phyloP scores from a whole-genome alignment of 495 filamentous ascomycete genomes.

The Aspergillus incahuasiensis region DNA sequence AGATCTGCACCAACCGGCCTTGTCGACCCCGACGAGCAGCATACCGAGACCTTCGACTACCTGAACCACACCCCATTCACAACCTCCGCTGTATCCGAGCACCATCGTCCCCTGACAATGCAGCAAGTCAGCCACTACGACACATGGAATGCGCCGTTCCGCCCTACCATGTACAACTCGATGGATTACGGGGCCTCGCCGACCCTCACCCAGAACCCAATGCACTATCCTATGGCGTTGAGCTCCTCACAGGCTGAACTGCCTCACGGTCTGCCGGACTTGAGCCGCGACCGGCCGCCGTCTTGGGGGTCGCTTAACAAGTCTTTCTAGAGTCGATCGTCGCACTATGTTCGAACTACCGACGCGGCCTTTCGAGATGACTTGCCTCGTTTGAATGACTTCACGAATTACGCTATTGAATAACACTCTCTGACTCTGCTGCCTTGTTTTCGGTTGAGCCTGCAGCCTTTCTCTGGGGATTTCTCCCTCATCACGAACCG shows the following conservation, averaged over 20 bases:
- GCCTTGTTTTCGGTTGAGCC: not conserved
- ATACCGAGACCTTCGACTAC: constrained; percentile 31
- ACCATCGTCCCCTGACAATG: constrained; percentile 22
- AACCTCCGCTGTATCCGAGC: constrained; percentile 17
- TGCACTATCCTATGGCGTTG: constrained; percentile 35
- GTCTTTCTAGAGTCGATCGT: constrained; percentile 20
- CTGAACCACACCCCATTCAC: constrained; percentile 25
- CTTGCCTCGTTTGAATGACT: constrained; percentile 5
- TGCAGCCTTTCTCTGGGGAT: not conserved
- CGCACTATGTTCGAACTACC: not conserved
- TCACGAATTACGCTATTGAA: constrained; percentile 16
- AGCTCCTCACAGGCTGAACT: constrained; percentile 28
- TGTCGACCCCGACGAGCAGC: constrained; percentile 32
- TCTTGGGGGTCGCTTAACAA: constrained; percentile 28
- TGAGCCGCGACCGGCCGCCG: constrained; percentile 11
- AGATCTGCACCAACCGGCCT: constrained; percentile 28
- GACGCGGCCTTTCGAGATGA: not conserved
- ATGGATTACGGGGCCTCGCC: constrained; percentile 32
- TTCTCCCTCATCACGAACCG: not conserved
- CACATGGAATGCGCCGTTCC: constrained; percentile 36
- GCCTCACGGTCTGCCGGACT: constrained; percentile 22
- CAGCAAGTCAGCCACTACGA: constrained; percentile 27
- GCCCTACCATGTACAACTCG: constrained; percentile 37
- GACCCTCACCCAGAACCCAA: constrained; percentile 21
- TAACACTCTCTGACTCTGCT: not conserved